These are phyloP conservation scores for Umbellularia californica DNA, from an alignment of 164 flowering plant species.

Conservation along the genomic window DNA sequence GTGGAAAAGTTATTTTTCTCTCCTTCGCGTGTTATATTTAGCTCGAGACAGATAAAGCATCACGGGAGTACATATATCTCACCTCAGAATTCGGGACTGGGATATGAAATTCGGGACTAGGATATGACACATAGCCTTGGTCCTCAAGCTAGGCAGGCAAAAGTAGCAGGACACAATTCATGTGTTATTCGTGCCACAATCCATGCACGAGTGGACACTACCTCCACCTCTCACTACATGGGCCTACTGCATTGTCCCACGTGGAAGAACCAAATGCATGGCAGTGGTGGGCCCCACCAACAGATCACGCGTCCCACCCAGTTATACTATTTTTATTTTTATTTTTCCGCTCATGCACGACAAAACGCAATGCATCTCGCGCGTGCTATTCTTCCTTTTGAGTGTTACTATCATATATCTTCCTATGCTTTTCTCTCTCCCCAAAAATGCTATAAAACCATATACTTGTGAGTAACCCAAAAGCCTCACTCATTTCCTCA, in stretches of 20 bases:
- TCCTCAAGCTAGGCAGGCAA: no score
- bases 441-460: background rate
- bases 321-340: background rate
- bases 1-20: no score
- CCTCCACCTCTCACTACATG: background rate
- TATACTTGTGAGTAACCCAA: background rate
- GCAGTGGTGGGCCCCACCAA: conserved; percentile 5
- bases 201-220: no score
- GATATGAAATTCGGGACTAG: no score
- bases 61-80: no score
- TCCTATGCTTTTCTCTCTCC: background rate
- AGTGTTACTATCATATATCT: background rate
- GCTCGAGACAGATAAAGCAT: no score
- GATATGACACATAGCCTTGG: no score
- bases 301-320: conserved; percentile 10
- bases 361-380: background rate
- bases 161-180: no score
- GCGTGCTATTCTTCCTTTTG: conserved; percentile 4
- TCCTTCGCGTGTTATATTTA: no score
- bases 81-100: no score
- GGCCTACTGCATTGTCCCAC: background rate
- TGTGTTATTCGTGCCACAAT: no score
- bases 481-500: background rate
- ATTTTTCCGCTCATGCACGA: background rate
- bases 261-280: background rate